Conservation (phyloP, 257 asterid species). For the Solanum arcanum region DNA sequence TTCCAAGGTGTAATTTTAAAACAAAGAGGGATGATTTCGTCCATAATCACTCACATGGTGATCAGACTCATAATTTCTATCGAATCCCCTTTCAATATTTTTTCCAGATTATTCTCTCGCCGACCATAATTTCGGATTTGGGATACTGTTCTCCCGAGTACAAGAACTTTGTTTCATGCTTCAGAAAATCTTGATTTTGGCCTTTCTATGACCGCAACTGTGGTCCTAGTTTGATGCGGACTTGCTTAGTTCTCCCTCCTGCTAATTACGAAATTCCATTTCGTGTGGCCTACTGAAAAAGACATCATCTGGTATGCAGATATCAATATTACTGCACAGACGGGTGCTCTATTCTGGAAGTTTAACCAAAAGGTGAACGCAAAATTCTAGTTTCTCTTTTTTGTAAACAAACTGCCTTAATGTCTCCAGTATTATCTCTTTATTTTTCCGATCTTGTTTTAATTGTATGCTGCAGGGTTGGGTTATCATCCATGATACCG, state of each 20-base stretch:
- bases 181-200: constrained; percentile 65
- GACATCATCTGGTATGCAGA: constrained; percentile 87
- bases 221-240: constrained; percentile 30
- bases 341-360: constrained; percentile 78
- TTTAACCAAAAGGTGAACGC: constrained; percentile 71
- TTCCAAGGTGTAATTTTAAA: constrained; percentile 66
- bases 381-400: neutral
- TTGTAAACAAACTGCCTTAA: neutral
- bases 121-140: constrained; percentile 45
- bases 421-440: neutral
- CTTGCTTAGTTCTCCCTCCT: constrained; percentile 43
- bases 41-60: constrained; percentile 17
- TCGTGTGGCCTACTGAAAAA: constrained; percentile 68
- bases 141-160: constrained; percentile 58
- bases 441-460: constrained; percentile 13
- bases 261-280: no score
- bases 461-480: neutral
- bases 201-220: constrained; percentile 53
- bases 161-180: constrained; percentile 76
- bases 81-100: constrained; percentile 40
- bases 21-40: constrained; percentile 54
- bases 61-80: constrained; percentile 26
- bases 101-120: constrained; percentile 42
- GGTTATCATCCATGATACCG: neutral
- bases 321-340: constrained; percentile 65